Evolutionary conservation across 441 rosid species (phyloP).

Genomic region (Populus hybrid): DNA sequence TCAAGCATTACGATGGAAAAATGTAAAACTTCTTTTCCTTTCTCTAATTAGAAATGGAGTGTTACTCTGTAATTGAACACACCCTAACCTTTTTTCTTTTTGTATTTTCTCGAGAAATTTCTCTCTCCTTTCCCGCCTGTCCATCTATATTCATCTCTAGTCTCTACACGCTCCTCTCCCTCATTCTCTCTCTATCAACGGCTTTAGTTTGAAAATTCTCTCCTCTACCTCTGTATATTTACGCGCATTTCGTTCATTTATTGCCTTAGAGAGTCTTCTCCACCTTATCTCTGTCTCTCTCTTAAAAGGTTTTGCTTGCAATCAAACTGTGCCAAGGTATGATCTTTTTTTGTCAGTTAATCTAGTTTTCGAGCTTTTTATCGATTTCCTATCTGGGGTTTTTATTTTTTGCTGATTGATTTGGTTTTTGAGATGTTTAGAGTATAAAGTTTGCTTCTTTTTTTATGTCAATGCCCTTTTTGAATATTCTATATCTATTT

Average conservation of each 20-base stretch:
- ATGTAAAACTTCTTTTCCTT: too few species aligned
- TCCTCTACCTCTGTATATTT: neutral
- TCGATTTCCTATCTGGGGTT: conserved; percentile 2
- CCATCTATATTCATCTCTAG: neutral
- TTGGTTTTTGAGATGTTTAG: neutral
- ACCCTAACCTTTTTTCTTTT: conserved; percentile 15
- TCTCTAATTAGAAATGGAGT: too few species aligned
- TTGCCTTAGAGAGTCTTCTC: conserved; percentile 6
- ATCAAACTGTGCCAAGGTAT: conserved; percentile 12
- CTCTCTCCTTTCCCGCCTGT: conserved; percentile 27
- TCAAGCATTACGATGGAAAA: too few species aligned
- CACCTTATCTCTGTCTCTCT: neutral
- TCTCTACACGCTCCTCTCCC: conserved; percentile 32
- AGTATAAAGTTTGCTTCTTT: conserved; percentile 15
- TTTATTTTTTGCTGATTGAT: neutral
- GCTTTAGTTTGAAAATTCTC: conserved; percentile 56
- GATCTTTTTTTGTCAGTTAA: neutral
- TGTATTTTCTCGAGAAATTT: conserved; percentile 59
- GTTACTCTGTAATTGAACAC: too few species aligned
- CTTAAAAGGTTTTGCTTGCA: neutral
- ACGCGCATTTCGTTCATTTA: conserved; percentile 42
- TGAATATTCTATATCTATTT: conserved; percentile 33
- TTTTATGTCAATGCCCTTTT: neutral
- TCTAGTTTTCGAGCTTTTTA: neutral
- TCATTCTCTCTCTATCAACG: conserved; percentile 13